These are phyloP conservation scores for Acorus gramineus DNA, from an alignment of 106 monocot genomes.

Conservation along the genomic window DNA sequence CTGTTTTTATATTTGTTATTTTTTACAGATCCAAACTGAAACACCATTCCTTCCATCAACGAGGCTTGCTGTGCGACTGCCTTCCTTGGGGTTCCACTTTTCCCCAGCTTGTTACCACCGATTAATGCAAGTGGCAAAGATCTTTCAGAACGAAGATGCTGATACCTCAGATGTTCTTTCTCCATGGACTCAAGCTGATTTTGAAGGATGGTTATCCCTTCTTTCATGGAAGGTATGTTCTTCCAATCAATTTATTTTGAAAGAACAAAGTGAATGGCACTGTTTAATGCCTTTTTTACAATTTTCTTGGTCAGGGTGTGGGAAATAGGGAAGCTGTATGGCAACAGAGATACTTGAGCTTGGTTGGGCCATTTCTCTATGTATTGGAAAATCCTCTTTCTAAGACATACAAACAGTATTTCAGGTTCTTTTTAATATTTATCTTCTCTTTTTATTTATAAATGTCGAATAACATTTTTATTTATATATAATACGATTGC, in stretches of 20 bases:
- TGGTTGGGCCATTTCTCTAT: slow-evolving; percentile 90
- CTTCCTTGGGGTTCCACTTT: slow-evolving; percentile 85
- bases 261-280: background rate
- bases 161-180: slow-evolving; percentile 17
- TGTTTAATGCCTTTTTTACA: background rate
- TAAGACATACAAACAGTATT: slow-evolving; percentile 68
- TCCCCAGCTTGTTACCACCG: slow-evolving; percentile 95
- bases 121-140: slow-evolving; percentile 73
- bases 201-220: slow-evolving; percentile 86
- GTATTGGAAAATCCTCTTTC: slow-evolving; percentile 72
- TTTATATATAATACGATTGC: no score
- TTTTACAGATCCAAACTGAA: slow-evolving; percentile 57
- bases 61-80: slow-evolving; percentile 69
- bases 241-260: background rate
- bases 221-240: slow-evolving; percentile 88
- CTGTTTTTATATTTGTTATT: background rate
- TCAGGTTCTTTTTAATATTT: slow-evolving; percentile 38
- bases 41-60: slow-evolving; percentile 68
- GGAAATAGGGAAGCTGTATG: slow-evolving; percentile 94
- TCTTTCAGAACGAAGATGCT: slow-evolving; percentile 55
- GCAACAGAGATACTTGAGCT: slow-evolving; percentile 78
- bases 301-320: slow-evolving; percentile 55
- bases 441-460: no score
- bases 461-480: no score
- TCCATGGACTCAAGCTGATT: slow-evolving; percentile 78